These are phyloP conservation scores for Aphanomyces euteiches DNA, from an alignment of 352 stramenopile genomes.

Conservation along the genomic window DNA sequence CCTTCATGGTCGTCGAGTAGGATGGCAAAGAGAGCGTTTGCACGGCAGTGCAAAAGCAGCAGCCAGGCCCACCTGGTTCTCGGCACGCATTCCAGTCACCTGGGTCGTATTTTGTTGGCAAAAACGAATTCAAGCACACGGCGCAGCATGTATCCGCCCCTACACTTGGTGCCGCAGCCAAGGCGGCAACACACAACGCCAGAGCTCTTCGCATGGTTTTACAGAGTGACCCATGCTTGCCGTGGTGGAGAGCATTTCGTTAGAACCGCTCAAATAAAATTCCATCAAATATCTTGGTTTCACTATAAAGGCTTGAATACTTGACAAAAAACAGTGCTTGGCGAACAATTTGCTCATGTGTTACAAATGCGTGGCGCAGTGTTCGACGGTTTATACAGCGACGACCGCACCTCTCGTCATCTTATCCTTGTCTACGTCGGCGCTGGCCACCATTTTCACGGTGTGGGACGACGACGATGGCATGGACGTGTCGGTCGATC, in stretches of 20 bases:
- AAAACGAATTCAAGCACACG: constrained; percentile 9
- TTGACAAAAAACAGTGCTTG: no score
- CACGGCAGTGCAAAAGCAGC: constrained; percentile 22
- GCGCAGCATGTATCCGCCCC: constrained; percentile 13
- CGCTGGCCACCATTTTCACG: constrained; percentile 32
- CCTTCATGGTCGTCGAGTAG: neutral
- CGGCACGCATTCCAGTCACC: constrained; percentile 4
- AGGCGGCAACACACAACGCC: neutral
- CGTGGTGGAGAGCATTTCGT: no score
- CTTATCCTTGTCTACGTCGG: constrained; percentile 28
- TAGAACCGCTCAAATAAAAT: no score
- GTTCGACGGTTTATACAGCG: no score
- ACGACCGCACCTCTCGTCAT: neutral
- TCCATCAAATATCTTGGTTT: no score
- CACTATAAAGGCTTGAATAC: no score
- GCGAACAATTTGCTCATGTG: no score
- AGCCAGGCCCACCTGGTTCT: neutral
- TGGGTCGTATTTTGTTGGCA: constrained; percentile 13
- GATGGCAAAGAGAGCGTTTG: constrained; percentile 15
- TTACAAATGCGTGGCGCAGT: no score
- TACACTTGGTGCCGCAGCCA: neutral
- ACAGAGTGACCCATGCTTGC: no score
- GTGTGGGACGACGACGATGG: constrained; percentile 32
- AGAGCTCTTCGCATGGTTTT: neutral
- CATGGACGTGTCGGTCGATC: constrained; percentile 26